Evolutionary conservation across 805 yeast genomes (phyloP).

Genomic region (Wickerhamiella shivajii): DNA sequence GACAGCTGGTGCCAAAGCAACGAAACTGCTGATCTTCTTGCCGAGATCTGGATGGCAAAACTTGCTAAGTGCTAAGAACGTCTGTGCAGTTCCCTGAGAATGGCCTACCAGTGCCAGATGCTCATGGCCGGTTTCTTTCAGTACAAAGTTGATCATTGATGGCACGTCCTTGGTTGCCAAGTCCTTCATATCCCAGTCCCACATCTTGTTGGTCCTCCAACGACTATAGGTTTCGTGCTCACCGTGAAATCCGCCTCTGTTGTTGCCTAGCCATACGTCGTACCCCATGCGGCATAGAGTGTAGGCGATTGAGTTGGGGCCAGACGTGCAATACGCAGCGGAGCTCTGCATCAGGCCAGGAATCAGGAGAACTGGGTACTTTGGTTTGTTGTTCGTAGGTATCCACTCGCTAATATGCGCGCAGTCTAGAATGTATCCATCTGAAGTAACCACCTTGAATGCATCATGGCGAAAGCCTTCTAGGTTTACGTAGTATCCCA

Average conservation of each 20-base stretch:
- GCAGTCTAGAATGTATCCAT: conserved; percentile 60
- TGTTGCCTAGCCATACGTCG: conserved; percentile 92
- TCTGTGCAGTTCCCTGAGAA: conserved; percentile 88
- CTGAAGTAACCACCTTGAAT: conserved; percentile 52
- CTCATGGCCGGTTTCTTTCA: conserved; percentile 24
- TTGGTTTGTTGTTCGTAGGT: background rate
- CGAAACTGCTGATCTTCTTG: conserved; percentile 46
- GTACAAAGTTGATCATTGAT: conserved; percentile 48
- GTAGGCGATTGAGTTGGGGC: conserved; percentile 57
- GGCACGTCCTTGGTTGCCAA: conserved; percentile 72
- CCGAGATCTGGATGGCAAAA: conserved; percentile 32
- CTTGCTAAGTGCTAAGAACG: conserved; percentile 50
- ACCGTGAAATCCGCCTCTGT: conserved; percentile 73
- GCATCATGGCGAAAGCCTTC: conserved; percentile 46
- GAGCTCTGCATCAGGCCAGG: conserved; percentile 85
- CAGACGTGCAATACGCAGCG: conserved; percentile 75
- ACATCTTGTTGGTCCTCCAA: conserved; percentile 37
- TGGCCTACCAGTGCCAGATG: conserved; percentile 59
- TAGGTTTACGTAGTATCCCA: conserved; percentile 53
- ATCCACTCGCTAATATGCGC: conserved; percentile 35
- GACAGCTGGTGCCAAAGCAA: conserved; percentile 82
- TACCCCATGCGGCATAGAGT: conserved; percentile 62
- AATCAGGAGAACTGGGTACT: conserved; percentile 53
- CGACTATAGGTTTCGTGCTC: conserved; percentile 37
- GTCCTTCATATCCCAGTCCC: conserved; percentile 90